phyloP scores from a whole-genome alignment of 169 alveolate species.

The Theileria sp. region DNA sequence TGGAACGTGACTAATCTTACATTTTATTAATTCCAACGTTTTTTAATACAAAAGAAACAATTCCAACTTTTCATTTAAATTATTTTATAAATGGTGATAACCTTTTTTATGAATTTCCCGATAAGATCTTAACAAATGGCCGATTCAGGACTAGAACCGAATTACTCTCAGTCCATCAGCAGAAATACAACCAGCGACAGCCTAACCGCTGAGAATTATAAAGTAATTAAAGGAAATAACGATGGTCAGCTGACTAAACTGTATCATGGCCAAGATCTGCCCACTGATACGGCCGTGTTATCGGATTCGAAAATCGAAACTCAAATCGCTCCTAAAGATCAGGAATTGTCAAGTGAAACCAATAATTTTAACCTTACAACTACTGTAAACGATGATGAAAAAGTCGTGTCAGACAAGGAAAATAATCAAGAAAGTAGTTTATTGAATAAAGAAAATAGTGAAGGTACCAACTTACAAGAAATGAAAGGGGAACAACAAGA shows the following conservation, averaged over 20 bases:
- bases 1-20: background rate
- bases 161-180: background rate
- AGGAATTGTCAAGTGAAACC: background rate
- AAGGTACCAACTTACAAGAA: slow-evolving; percentile 13
- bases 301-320: slow-evolving; percentile 1
- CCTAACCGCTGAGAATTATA: slow-evolving; percentile 26
- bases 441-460: slow-evolving; percentile 12
- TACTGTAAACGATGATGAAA: slow-evolving; percentile 20
- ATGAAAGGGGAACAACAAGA: slow-evolving; percentile 9
- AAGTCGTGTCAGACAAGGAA: background rate
- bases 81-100: background rate
- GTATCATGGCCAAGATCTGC: slow-evolving; percentile 9
- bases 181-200: background rate
- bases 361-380: slow-evolving; percentile 18
- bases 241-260: background rate
- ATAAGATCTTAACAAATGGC: background rate
- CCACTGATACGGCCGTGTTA: slow-evolving; percentile 18
- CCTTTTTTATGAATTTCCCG: background rate
- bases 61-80: background rate
- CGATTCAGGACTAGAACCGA: background rate
- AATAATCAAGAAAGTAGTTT: slow-evolving; percentile 10
- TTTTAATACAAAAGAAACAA: background rate
- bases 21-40: background rate
- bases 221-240: slow-evolving; percentile 4
- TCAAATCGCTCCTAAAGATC: slow-evolving; percentile 7